A percentile compares a stretch with the other conserved stretches of the same genome.
These are phyloP conservation scores for Akanthomyces uredinophilus DNA, from an alignment of 2,329 filamentous ascomycete genomes.

Conservation along the genomic window DNA sequence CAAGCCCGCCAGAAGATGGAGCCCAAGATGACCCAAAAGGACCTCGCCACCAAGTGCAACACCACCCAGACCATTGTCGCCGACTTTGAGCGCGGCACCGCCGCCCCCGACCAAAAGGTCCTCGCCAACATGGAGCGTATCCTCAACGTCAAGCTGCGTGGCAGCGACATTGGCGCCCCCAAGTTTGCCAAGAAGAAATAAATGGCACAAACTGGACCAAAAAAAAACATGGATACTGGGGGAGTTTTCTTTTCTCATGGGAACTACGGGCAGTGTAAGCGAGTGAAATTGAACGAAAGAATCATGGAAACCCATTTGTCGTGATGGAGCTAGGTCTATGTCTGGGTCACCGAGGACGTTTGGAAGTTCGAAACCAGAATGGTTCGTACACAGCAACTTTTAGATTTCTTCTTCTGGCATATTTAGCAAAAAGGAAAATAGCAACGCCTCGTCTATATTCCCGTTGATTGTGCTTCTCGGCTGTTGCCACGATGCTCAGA, in stretches of 20 bases:
- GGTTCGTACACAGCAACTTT: constrained; percentile 10
- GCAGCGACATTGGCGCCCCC: constrained; percentile 77
- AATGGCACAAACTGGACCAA: constrained; percentile 17
- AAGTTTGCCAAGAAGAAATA: constrained; percentile 70
- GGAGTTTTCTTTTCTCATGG: constrained; percentile 10
- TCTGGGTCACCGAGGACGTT: background rate
- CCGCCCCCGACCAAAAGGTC: constrained; percentile 77
- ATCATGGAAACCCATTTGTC: background rate
- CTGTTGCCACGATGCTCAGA: background rate
- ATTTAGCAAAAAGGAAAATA: constrained; percentile 12
- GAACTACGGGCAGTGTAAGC: constrained; percentile 12
- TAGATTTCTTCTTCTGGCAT: constrained; percentile 15
- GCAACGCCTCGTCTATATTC: constrained; percentile 5
- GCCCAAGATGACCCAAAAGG: constrained; percentile 95
- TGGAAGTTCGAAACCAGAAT: constrained; percentile 11
- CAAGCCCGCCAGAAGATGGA: constrained; percentile 73
- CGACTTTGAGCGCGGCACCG: constrained; percentile 78
- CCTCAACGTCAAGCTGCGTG: constrained; percentile 83
- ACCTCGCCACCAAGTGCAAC: constrained; percentile 82
- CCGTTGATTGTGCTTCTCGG: background rate
- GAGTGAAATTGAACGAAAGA: constrained; percentile 6
- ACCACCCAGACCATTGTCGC: constrained; percentile 74
- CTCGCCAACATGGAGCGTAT: constrained; percentile 72
- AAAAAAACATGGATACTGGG: background rate
- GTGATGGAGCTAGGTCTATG: background rate